Percentiles rank a stretch among this genome's conserved stretches.
Conservation (phyloP, 495 filamentous ascomycete species). For the Jackrogersella minutella region DNA sequence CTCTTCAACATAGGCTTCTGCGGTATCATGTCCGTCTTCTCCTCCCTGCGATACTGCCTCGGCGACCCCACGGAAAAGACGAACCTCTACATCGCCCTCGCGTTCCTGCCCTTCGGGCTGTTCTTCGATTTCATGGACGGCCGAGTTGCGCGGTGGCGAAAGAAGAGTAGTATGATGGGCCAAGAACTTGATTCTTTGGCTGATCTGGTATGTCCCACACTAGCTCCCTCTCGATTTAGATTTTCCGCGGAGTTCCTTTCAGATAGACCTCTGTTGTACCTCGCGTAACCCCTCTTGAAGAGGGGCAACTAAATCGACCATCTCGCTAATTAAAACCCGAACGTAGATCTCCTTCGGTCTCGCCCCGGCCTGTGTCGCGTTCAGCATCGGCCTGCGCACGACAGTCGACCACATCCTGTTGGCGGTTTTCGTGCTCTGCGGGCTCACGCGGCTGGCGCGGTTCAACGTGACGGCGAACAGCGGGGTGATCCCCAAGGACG, state of each 20-base stretch:
- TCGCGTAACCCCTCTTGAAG: not conserved
- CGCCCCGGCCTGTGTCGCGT: slow-evolving; percentile 84
- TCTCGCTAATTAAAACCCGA: not conserved
- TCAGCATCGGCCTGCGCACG: slow-evolving; percentile 89
- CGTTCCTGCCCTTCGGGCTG: slow-evolving; percentile 89
- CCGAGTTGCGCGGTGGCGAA: slow-evolving; percentile 92
- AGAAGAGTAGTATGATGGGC: slow-evolving; percentile 96
- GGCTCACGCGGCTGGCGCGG: slow-evolving; percentile 89
- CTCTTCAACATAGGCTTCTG: slow-evolving; percentile 66
- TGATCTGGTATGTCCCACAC: slow-evolving; percentile 73
- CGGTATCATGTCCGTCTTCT: slow-evolving; percentile 93
- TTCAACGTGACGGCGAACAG: slow-evolving; percentile 94
- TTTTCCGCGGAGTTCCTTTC: not conserved
- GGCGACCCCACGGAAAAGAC: slow-evolving; percentile 69
- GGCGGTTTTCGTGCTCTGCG: slow-evolving; percentile 92
- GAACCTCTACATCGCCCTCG: slow-evolving; percentile 81
- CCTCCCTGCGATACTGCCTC: slow-evolving; percentile 92
- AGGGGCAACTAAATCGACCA: not conserved
- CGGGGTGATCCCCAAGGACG: slow-evolving; percentile 80
- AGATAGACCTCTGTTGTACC: not conserved
- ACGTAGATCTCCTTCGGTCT: slow-evolving; percentile 93
- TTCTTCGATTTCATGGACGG: slow-evolving; percentile 99
- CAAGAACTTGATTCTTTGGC: slow-evolving; percentile 98
- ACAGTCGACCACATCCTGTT: slow-evolving; percentile 85
- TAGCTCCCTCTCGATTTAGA: not conserved